phyloP scores from a whole-genome alignment of 139 green algal species.

The Chlorella sp. region DNA sequence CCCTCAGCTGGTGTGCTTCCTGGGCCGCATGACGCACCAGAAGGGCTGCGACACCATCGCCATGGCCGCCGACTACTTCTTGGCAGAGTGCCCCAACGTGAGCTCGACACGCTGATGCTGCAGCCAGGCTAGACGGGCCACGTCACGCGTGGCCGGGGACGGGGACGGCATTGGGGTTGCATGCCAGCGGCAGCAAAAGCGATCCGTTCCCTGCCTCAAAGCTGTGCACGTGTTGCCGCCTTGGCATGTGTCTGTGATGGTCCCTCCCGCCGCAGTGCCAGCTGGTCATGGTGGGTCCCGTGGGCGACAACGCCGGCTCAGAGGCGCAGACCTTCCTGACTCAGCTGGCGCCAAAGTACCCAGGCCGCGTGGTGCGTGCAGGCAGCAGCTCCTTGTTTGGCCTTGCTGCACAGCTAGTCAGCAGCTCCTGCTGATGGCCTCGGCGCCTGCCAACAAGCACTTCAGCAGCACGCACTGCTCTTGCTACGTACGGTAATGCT shows the following conservation, averaged over 20 bases:
- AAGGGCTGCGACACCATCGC: conserved; percentile 7
- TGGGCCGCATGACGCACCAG: conserved; percentile 5
- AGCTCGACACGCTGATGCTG: too few species aligned
- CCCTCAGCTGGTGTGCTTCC: background rate
- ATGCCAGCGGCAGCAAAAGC: too few species aligned
- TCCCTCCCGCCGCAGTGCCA: conserved; percentile 7
- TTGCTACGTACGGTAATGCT: too few species aligned
- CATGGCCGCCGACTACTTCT: conserved; percentile 4
- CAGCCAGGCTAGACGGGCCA: too few species aligned
- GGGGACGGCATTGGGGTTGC: too few species aligned
- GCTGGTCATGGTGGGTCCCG: conserved; percentile 25
- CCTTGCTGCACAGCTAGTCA: too few species aligned
- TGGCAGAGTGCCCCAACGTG: conserved; percentile 8
- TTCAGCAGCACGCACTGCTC: too few species aligned
- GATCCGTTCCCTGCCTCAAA: too few species aligned
- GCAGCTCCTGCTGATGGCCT: too few species aligned
- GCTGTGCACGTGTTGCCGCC: background rate
- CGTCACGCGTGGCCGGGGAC: too few species aligned
- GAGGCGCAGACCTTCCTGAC: conserved; percentile 7
- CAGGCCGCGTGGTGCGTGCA: conserved; percentile 18
- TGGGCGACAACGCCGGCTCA: conserved; percentile 16
- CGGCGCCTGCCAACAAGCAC: too few species aligned
- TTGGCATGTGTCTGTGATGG: background rate
- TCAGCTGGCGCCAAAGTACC: conserved; percentile 9
- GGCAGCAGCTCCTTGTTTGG: too few species aligned